These are phyloP conservation scores for Aspergillus ellipticus DNA, from an alignment of 495 filamentous ascomycete species.

Conservation along the genomic window DNA sequence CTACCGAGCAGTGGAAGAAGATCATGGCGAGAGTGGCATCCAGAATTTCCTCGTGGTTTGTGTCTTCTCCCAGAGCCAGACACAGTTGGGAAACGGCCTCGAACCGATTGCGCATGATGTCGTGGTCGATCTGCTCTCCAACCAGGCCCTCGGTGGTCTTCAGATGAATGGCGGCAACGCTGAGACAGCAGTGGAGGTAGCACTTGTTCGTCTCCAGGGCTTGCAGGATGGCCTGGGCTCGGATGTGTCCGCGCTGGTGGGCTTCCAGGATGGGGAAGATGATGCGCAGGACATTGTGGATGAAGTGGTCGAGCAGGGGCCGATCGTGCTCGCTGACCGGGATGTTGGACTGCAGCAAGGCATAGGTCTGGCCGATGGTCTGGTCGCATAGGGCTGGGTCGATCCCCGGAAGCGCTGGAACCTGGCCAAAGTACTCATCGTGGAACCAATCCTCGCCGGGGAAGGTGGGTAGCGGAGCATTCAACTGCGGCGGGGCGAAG, in stretches of 20 bases:
- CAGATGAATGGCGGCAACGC: slow-evolving; percentile 90
- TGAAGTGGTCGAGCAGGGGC: slow-evolving; percentile 85
- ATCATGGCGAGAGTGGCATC: slow-evolving; percentile 96
- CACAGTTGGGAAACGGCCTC: slow-evolving; percentile 84
- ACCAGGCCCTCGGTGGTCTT: slow-evolving; percentile 68
- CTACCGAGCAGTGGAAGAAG: slow-evolving; percentile 94
- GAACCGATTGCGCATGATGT: slow-evolving; percentile 91
- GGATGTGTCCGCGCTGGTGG: slow-evolving; percentile 75
- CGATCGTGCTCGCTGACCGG: slow-evolving; percentile 87
- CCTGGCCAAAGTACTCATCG: slow-evolving; percentile 60
- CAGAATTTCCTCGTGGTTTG: slow-evolving; percentile 80
- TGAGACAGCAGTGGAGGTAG: slow-evolving; percentile 94
- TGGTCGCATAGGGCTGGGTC: slow-evolving; percentile 33
- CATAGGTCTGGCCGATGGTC: slow-evolving; percentile 18
- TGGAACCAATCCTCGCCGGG: slow-evolving; percentile 72
- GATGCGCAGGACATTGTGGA: slow-evolving; percentile 78
- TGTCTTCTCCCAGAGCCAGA: slow-evolving; percentile 74
- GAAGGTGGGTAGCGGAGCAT: slow-evolving; percentile 61
- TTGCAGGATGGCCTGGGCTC: slow-evolving; percentile 76
- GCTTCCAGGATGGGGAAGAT: slow-evolving; percentile 90
- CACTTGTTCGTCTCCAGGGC: slow-evolving; percentile 85
- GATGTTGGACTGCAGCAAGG: slow-evolving; percentile 63
- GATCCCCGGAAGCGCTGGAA: slow-evolving; percentile 41
- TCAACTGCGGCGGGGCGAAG: slow-evolving; percentile 69
- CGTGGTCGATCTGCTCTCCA: slow-evolving; percentile 77